Conservation (phyloP, 768 basidiomycete species). For the Serpula lacrymans region DNA sequence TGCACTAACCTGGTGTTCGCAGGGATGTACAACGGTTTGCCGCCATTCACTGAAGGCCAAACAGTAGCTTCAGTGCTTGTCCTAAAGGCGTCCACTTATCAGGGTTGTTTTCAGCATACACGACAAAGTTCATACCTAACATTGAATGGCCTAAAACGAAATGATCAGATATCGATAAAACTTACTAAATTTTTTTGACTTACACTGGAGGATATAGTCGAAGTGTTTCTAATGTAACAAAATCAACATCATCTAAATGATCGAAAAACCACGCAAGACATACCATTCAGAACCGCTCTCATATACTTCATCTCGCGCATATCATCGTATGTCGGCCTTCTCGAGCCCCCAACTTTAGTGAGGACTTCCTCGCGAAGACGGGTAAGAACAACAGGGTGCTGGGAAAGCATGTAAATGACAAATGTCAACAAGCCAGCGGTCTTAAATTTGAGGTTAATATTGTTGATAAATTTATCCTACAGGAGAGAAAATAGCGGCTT, state of each 20-base stretch:
- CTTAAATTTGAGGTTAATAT: neutral
- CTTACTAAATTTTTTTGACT: too few species aligned
- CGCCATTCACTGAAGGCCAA: slow-evolving; percentile 19
- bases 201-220: slow-evolving; percentile 30
- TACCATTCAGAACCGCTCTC: slow-evolving; percentile 64
- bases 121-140: slow-evolving; percentile 12
- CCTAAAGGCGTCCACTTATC: slow-evolving; percentile 6
- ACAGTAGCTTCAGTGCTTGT: slow-evolving; percentile 11
- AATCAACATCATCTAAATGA: neutral
- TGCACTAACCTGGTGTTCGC: slow-evolving; percentile 25
- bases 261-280: slow-evolving; percentile 2
- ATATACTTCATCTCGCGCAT: slow-evolving; percentile 62
- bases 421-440: slow-evolving; percentile 35
- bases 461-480: neutral
- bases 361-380: slow-evolving; percentile 58
- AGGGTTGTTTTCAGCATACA: slow-evolving; percentile 4
- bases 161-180: slow-evolving; percentile 1
- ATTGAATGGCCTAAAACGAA: slow-evolving; percentile 15
- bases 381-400: slow-evolving; percentile 42
- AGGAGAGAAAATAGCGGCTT: slow-evolving; percentile 5
- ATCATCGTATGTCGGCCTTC: slow-evolving; percentile 51
- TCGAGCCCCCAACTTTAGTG: slow-evolving; percentile 43
- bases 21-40: slow-evolving; percentile 54
- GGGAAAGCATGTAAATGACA: slow-evolving; percentile 44
- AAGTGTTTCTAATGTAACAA: slow-evolving; percentile 22